Evolutionary conservation across 768 basidiomycete genomes (phyloP), one percentile per base, ranked within the genome.

Genomic region (Leccinum olivaceopallidum): DNA sequence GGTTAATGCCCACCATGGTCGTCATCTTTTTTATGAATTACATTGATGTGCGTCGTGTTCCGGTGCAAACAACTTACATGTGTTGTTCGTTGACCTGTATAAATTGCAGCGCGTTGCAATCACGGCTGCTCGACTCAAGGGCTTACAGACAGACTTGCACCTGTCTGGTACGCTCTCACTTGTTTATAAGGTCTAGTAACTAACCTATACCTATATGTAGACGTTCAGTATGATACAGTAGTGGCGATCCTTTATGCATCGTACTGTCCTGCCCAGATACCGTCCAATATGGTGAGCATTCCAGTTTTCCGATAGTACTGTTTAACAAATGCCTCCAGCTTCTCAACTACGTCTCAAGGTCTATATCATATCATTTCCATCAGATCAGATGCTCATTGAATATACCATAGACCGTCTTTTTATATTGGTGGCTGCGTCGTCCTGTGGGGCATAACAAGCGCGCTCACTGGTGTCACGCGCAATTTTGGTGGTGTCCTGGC

Each of bases 21-120:
- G 18, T 57, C 32, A 37, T 57, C 7, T 57, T 36, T 50, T 49
- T 57, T 12, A 57, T 57, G 56, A 57, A 57, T 14, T 48, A 57
- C 48, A 50, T 57, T 34, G 56, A 57, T 32, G 56, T 50, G 10
- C 56, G 56, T 57, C 47, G 18, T 55, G 22, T 30, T 20, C 24
- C 10, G n/a, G 55, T 47, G n/a, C 26, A 56, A 51, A 24, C 7
- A 51, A 7, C 7, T 51, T 20, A 20, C n/a, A 20, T 8, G 26
- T 18, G 26, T 5, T 8, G 26, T 24, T 51, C 4, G 4, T 18
- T 42, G 18, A 53, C 52, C 20, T 20, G n/a, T 12, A 32, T 34
- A n/a, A 24, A 53, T 34, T 53, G 30, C 52, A 53, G 52, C 52
- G 52, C n/a, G 30, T 53, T 12, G 52, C 52, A 24, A 53, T 53